phyloP scores from a whole-genome alignment of 2,329 filamentous ascomycete species.

The Sclerotinia glacialis region DNA sequence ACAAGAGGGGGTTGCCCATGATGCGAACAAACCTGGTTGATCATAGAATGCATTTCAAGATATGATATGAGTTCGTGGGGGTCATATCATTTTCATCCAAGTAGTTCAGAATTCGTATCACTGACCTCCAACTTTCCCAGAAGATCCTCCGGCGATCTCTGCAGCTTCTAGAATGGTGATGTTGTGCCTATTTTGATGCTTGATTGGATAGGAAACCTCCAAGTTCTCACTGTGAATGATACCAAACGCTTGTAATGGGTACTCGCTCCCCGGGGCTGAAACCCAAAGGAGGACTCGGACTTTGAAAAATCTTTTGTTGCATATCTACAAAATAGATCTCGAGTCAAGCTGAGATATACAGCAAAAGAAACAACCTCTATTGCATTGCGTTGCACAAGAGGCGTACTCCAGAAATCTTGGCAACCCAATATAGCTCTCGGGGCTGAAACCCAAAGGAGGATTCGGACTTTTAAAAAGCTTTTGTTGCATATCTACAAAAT shows the following conservation, averaged over 20 bases:
- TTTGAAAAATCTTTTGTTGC: too few relatives aligned
- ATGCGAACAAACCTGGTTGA: constrained; percentile 59
- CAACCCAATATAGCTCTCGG: too few relatives aligned
- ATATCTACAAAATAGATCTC: too few relatives aligned
- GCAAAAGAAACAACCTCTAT: too few relatives aligned
- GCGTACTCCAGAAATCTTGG: too few relatives aligned
- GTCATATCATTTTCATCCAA: not conserved
- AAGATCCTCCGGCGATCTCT: constrained; percentile 78
- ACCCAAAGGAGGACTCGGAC: too few relatives aligned
- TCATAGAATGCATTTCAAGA: not conserved
- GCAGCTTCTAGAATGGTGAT: constrained; percentile 84
- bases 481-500: too few relatives aligned
- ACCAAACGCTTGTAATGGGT: not conserved
- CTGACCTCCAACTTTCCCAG: constrained; percentile 81
- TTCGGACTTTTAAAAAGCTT: too few relatives aligned
- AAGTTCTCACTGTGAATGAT: not conserved
- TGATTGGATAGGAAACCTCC: not conserved
- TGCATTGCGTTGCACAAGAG: too few relatives aligned
- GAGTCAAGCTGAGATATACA: too few relatives aligned
- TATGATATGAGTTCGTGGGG: not conserved
- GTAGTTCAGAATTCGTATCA: not conserved
- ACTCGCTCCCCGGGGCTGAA: too few relatives aligned
- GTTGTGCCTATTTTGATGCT: constrained; percentile 48
- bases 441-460: too few relatives aligned
- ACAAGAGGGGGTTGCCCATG: constrained; percentile 83